Evolutionary conservation across 257 asterid genomes (phyloP).

Genomic region (Buddleja alternifolia): DNA sequence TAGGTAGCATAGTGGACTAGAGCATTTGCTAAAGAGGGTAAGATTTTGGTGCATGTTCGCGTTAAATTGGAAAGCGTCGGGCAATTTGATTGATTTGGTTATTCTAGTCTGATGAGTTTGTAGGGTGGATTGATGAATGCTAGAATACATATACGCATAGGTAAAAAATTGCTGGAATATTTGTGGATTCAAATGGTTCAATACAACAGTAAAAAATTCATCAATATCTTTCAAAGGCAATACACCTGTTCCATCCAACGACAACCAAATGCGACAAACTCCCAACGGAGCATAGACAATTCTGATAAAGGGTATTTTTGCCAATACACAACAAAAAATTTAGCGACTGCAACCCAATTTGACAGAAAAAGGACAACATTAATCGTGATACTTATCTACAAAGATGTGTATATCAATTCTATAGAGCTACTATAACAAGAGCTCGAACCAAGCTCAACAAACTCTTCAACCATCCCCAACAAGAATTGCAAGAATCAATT

Average conservation of each 20-base stretch:
- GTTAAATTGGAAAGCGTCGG: slow-evolving; percentile 21
- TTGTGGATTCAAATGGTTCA: too few relatives aligned
- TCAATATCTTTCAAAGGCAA: background rate
- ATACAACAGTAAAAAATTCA: background rate
- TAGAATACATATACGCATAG: background rate
- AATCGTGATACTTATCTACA: slow-evolving; percentile 67
- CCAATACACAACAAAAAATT: slow-evolving; percentile 42
- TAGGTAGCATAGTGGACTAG: slow-evolving; percentile 76
- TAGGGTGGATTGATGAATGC: background rate
- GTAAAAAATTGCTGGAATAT: too few relatives aligned
- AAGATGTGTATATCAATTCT: slow-evolving; percentile 44
- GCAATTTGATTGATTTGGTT: slow-evolving; percentile 30
- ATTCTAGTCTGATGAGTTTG: slow-evolving; percentile 29
- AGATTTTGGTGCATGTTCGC: slow-evolving; percentile 62
- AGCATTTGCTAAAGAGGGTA: slow-evolving; percentile 69
- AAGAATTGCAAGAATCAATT: slow-evolving; percentile 59
- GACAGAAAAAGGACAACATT: slow-evolving; percentile 32
- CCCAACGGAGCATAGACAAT: slow-evolving; percentile 21
- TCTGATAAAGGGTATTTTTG: slow-evolving; percentile 20
- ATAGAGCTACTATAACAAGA: slow-evolving; percentile 48
- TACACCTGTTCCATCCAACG: slow-evolving; percentile 10
- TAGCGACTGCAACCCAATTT: slow-evolving; percentile 47
- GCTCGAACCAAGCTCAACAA: slow-evolving; percentile 46
- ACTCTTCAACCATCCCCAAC: slow-evolving; percentile 45
- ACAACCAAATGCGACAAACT: background rate